These are phyloP conservation scores for Candida tetrigidarum DNA, from an alignment of 1,139 yeast genomes.

Conservation along the genomic window DNA sequence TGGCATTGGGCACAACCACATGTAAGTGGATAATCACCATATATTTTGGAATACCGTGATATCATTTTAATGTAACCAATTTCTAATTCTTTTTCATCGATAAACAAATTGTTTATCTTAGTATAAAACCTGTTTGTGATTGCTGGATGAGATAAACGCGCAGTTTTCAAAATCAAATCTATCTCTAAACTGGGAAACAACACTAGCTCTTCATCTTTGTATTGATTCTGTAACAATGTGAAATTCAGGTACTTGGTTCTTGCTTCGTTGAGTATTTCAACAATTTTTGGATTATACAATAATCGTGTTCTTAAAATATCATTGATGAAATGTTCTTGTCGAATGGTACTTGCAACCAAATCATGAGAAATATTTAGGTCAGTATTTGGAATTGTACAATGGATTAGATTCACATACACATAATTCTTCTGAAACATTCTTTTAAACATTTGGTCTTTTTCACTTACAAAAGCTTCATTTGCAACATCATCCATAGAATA, in stretches of 20 bases:
- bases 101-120: not conserved
- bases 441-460: not conserved
- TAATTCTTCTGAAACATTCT: constrained; percentile 3
- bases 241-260: not conserved
- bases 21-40: not conserved
- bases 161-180: not conserved
- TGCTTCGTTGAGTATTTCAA: not conserved
- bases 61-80: not conserved
- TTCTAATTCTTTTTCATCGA: not conserved
- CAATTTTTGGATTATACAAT: constrained; percentile 1
- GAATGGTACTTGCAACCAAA: constrained; percentile 3
- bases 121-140: not conserved
- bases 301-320: constrained; percentile 1
- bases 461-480: not conserved
- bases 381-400: constrained; percentile 1
- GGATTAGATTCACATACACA: constrained; percentile 4
- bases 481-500: not conserved
- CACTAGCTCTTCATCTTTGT: not conserved
- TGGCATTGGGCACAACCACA: not conserved
- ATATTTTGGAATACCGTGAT: not conserved
- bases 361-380: not conserved
- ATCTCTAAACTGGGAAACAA: constrained; percentile 3
- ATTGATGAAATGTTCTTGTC: constrained; percentile 6
- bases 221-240: not conserved
- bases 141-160: not conserved